Evolutionary conservation across 345 rosid genomes (phyloP), one percentile per base, ranked within the genome.

Genomic region (Crucihimalaya himalaica): DNA sequence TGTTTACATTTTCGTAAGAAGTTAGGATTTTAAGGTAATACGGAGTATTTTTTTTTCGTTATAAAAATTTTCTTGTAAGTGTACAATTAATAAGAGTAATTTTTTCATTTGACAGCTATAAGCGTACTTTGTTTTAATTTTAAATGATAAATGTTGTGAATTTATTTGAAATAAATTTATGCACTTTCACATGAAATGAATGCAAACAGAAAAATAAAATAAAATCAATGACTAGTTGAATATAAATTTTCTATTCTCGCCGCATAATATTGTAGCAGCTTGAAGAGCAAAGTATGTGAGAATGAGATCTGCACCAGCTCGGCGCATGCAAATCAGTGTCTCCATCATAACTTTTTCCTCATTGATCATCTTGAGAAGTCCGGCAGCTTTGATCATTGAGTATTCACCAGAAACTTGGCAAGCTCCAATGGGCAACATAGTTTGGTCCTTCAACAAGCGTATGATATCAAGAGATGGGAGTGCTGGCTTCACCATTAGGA

Each of bases 281-380:
- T 87, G 91, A 15, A 91, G 82, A 69, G 97, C 97, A 64, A 94
- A 94, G 67, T 94, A 94, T 0, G 99, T 92, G 21, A 92, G 83
- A 63, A 92, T 90, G 62, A 92, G 77, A 52, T 92, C 91, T 0
- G 97, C 96, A 50, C 99, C 97, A 65, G 96, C 97, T 29, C 97
- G 84, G 35, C 97, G 85, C 47, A 95, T 80, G 71, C 97, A 95
- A 72, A 78, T 79, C 79, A 95, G 67, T 23, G 99, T 92, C 66
- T 95, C 97, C 97, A 95, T 85, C 99, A 88, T 95, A 6, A 92
- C 96, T 68, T 73, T 86, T 70, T 95, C 92, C 74, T 92, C 99
- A 34, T 95, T 96, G 13, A 92, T 91, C 97, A 95, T 95, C 58
- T 87, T 87, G 28, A 89, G 89, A 74, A 79, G 84, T 53, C 92